Percentiles rank a stretch among this genome's conserved stretches.
phyloP scores from a whole-genome alignment of 495 filamentous ascomycete species.

The Hypoxylon trugodes region DNA sequence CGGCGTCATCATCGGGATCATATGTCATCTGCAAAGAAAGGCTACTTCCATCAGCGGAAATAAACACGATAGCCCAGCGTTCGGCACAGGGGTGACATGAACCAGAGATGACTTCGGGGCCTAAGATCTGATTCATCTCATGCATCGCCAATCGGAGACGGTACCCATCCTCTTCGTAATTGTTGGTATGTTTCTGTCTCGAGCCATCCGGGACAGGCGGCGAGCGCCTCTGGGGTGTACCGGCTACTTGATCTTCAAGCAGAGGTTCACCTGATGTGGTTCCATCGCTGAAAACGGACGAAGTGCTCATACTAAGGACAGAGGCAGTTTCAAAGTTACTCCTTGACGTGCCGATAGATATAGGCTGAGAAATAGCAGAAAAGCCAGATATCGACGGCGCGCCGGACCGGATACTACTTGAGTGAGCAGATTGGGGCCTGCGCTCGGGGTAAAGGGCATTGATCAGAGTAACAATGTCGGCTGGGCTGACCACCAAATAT shows the following conservation, averaged over 20 bases:
- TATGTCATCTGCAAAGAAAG: conserved; percentile 77
- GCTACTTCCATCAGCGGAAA: conserved; percentile 72
- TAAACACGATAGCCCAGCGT: conserved; percentile 77
- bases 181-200: conserved; percentile 48
- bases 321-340: conserved; percentile 65
- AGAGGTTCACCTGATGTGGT: conserved; percentile 72
- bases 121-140: conserved; percentile 70
- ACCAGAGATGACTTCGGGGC: conserved; percentile 66
- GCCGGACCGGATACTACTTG: conserved; percentile 65
- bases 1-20: conserved; percentile 70
- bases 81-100: conserved; percentile 77
- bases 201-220: conserved; percentile 48
- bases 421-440: conserved; percentile 62
- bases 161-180: conserved; percentile 64
- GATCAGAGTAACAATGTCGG: conserved; percentile 74
- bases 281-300: conserved; percentile 72
- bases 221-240: conserved; percentile 54
- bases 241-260: conserved; percentile 58
- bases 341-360: conserved; percentile 52
- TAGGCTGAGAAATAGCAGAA: conserved; percentile 60
- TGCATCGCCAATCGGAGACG: conserved; percentile 66
- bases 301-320: conserved; percentile 70
- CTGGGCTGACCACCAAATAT: conserved; percentile 76
- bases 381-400: conserved; percentile 73
- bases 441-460: conserved; percentile 75